Conservation (phyloP, 2,329 filamentous ascomycete genomes). For the Huntiella abstrusa region DNA sequence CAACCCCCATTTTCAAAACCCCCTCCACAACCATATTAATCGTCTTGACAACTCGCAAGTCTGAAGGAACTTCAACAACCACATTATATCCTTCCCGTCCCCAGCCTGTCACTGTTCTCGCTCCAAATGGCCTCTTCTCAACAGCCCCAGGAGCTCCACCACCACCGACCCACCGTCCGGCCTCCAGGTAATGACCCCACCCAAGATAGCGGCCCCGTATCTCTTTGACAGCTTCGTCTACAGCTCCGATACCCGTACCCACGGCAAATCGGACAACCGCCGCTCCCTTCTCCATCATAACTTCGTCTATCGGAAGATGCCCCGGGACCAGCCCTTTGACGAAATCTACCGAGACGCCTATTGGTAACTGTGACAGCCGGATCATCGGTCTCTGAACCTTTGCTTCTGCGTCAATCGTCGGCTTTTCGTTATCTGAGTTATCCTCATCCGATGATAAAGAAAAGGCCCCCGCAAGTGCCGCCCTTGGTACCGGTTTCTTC, state of each 20-base stretch:
- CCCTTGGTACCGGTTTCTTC: conserved; percentile 20
- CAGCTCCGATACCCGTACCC: conserved; percentile 65
- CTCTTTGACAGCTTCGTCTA: conserved; percentile 59
- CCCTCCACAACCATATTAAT: conserved; percentile 79
- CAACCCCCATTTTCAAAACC: conserved; percentile 59
- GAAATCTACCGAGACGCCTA: conserved; percentile 37
- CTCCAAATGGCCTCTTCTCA: conserved; percentile 7
- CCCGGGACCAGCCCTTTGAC: conserved; percentile 41
- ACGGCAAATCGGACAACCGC: conserved; percentile 67
- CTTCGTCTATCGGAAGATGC: conserved; percentile 47
- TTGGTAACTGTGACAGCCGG: conserved; percentile 40
- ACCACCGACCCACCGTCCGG: conserved; percentile 49
- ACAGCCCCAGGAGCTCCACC: conserved; percentile 40
- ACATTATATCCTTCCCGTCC: conserved; percentile 40
- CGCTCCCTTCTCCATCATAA: conserved; percentile 50
- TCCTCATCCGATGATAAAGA: too few relatives aligned
- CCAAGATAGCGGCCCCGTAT: conserved; percentile 74
- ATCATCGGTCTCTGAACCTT: conserved; percentile 45
- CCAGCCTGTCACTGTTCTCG: conserved; percentile 16
- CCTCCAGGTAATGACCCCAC: conserved; percentile 53
- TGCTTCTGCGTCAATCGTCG: conserved; percentile 27
- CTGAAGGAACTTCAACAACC: conserved; percentile 54
- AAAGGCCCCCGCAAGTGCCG: background rate
- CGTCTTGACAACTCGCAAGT: conserved; percentile 59
- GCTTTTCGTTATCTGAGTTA: too few relatives aligned